These are phyloP conservation scores for Hamamelis virginiana DNA, from an alignment of 164 flowering plant species.

Conservation along the genomic window DNA sequence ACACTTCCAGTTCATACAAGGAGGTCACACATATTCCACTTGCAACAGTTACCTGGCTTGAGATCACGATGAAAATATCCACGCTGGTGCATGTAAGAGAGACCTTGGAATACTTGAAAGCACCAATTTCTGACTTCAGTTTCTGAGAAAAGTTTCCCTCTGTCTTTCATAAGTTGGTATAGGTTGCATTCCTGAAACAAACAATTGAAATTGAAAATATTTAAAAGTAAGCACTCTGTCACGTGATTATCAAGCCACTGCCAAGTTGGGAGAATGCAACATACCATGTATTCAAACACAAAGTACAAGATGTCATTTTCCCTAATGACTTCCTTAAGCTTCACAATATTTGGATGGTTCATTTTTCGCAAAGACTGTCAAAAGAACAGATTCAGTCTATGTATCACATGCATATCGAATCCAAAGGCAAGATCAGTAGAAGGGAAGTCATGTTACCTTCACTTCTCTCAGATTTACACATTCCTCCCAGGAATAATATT, in stretches of 20 bases:
- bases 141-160: conserved; percentile 74
- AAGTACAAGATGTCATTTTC: conserved; percentile 84
- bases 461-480: conserved; percentile 97
- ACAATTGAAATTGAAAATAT: not conserved
- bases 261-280: conserved; percentile 1
- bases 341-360: conserved; percentile 93
- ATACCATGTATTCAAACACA: conserved; percentile 96
- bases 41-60: conserved; percentile 51
- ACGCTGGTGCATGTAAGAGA: conserved; percentile 90
- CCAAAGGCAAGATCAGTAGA: not conserved
- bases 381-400: conserved; percentile 1
- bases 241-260: not conserved
- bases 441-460: conserved; percentile 48
- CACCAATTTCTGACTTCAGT: conserved; percentile 92
- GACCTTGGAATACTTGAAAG: conserved; percentile 97
- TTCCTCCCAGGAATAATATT: conserved; percentile 97
- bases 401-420: not conserved
- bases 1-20: too few species aligned
- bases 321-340: conserved; percentile 97
- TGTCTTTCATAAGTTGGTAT: conserved; percentile 89
- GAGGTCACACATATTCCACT: too few species aligned
- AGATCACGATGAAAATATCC: conserved; percentile 83
- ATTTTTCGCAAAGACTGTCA: conserved; percentile 87
- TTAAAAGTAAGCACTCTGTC: not conserved
- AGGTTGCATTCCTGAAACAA: conserved; percentile 80